Conservation (phyloP, 1,284 basidiomycete species). For the Ceratobasidium sp. region DNA sequence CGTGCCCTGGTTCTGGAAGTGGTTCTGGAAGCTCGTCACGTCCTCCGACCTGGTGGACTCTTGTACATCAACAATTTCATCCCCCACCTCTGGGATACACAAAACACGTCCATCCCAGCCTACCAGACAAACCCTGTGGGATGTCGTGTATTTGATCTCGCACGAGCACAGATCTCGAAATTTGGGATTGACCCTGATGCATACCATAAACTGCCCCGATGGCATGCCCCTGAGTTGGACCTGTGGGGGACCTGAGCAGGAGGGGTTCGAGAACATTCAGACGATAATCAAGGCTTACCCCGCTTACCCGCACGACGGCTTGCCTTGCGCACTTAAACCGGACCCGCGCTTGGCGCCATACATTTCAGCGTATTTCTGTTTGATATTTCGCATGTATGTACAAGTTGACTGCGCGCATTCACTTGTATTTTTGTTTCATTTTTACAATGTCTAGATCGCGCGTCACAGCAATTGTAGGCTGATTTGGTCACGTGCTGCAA, state of each 20-base stretch:
- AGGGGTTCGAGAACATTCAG: conserved; percentile 1
- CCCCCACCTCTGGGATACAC: neutral
- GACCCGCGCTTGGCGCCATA: neutral
- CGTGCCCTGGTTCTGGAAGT: neutral
- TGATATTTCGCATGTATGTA: neutral
- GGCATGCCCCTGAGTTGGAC: neutral
- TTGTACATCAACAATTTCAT: neutral
- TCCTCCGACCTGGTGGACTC: conserved; percentile 7
- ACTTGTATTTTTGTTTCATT: neutral
- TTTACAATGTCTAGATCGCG: neutral
- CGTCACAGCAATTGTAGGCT: no score
- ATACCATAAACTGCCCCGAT: neutral
- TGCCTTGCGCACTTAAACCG: neutral
- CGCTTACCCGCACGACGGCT: neutral
- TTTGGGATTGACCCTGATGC: conserved; percentile 3
- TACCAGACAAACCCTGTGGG: conserved; percentile 4
- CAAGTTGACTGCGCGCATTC: neutral
- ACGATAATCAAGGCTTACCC: neutral
- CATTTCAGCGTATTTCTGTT: neutral
- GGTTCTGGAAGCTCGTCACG: neutral
- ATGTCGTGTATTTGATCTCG: neutral
- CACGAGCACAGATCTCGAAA: neutral
- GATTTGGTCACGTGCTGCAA: no score
- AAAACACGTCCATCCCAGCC: neutral
- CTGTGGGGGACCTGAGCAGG: neutral